These are phyloP conservation scores for Psilocybe mexicana DNA, from an alignment of 1,284 basidiomycete genomes.

Conservation along the genomic window DNA sequence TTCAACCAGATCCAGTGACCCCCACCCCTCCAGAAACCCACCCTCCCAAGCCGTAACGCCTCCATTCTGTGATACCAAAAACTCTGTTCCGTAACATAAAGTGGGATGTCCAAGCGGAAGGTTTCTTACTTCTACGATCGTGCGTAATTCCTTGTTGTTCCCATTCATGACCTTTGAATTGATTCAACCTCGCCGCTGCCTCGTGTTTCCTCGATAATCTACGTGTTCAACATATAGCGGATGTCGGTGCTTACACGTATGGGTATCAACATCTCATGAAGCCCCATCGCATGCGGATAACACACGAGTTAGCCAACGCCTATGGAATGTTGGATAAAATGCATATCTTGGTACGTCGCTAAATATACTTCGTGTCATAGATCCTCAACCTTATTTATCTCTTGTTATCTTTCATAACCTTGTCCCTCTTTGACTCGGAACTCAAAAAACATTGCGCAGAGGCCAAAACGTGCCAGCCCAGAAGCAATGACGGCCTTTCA, in stretches of 20 bases:
- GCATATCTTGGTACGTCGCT: conserved; percentile 79
- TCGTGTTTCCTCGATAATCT: neutral
- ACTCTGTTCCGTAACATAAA: neutral
- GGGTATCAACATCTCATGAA: conserved; percentile 93
- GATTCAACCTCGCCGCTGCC: neutral
- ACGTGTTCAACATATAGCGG: conserved; percentile 43
- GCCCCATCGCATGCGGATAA: conserved; percentile 91
- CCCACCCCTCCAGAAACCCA: neutral
- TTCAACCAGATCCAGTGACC: no score
- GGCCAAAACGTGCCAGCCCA: conserved; percentile 80
- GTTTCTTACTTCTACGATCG: conserved; percentile 33
- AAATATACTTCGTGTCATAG: neutral
- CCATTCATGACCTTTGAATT: neutral
- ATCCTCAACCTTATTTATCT: neutral
- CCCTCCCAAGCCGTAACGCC: neutral
- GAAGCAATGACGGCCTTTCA: conserved; percentile 92
- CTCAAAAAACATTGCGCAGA: conserved; percentile 43
- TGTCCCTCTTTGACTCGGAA: neutral
- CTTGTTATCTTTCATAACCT: neutral
- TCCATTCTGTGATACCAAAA: neutral
- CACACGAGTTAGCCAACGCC: conserved; percentile 88
- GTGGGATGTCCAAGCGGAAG: conserved; percentile 25
- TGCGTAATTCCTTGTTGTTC: conserved; percentile 12
- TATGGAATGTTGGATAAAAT: conserved; percentile 91
- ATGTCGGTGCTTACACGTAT: conserved; percentile 85